Conservation (phyloP, 306 rosid species). For the Corylus heterophylla region DNA sequence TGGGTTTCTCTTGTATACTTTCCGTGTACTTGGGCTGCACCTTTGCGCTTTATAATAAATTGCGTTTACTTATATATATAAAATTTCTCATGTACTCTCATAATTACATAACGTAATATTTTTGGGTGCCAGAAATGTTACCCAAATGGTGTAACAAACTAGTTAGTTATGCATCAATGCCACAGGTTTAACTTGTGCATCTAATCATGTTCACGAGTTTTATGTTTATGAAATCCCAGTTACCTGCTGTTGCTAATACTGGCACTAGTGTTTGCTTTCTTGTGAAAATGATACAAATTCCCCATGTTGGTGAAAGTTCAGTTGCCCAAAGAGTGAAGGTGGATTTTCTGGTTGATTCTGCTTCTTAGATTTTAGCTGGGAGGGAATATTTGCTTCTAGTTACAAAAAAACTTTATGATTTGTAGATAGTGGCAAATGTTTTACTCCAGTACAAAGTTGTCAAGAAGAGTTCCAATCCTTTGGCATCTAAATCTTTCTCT, state of each 20-base stretch:
- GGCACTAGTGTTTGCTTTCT: not conserved
- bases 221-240: not conserved
- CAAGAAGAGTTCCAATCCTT: not conserved
- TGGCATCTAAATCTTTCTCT: not conserved
- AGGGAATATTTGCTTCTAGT: not conserved
- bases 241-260: not conserved
- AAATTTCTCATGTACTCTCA: too few relatives aligned
- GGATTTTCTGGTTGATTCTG: not conserved
- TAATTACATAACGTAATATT: too few relatives aligned
- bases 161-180: not conserved
- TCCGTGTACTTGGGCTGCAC: too few relatives aligned
- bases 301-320: not conserved
- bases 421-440: not conserved
- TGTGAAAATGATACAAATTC: not conserved
- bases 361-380: not conserved
- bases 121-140: not conserved
- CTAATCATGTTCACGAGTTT: not conserved
- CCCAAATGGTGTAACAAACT: not conserved
- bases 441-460: not conserved
- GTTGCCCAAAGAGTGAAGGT: not conserved
- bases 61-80: too few relatives aligned
- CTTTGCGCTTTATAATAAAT: too few relatives aligned
- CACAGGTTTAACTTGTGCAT: not conserved
- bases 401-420: not conserved
- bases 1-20: too few relatives aligned